A percentile compares a stretch with the other conserved stretches of the same genome.
Conservation (phyloP, 2,329 filamentous ascomycete genomes). For the Plenodomus tracheiphilus region DNA sequence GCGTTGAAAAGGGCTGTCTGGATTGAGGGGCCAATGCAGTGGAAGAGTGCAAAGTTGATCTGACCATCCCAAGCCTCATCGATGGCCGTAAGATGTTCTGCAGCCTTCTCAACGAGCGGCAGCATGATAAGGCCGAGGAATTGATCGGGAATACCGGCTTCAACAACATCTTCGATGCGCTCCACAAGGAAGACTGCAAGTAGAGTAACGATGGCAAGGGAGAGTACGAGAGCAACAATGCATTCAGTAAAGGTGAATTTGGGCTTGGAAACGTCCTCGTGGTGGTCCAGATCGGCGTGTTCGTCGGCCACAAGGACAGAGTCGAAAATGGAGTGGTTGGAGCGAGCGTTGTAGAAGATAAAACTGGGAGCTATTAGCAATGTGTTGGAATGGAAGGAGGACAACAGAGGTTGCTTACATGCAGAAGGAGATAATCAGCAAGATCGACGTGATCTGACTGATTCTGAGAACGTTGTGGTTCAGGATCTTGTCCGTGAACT, state of each 20-base stretch:
- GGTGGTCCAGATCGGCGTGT: conserved; percentile 64
- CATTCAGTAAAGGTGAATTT: conserved; percentile 79
- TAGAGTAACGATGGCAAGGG: conserved; percentile 70
- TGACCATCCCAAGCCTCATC: conserved; percentile 84
- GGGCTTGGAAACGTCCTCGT: conserved; percentile 61
- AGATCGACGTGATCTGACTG: conserved; percentile 41
- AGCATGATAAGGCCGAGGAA: conserved; percentile 75
- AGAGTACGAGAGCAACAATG: conserved; percentile 64
- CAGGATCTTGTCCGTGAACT: conserved; percentile 38
- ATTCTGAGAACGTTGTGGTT: conserved; percentile 41
- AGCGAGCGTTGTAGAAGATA: conserved; percentile 73
- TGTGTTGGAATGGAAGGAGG: conserved; percentile 63
- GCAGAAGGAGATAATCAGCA: conserved; percentile 41
- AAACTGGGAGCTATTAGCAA: conserved; percentile 60
- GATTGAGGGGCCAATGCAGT: conserved; percentile 83
- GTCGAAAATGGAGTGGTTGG: conserved; percentile 78
- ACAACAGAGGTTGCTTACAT: no score
- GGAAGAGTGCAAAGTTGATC: conserved; percentile 81
- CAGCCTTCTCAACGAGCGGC: conserved; percentile 81
- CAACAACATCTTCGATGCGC: conserved; percentile 68
- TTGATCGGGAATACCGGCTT: conserved; percentile 52
- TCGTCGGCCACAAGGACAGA: conserved; percentile 74
- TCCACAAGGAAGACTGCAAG: conserved; percentile 75
- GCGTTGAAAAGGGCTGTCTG: conserved; percentile 90
- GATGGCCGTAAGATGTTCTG: conserved; percentile 80